Conservation (phyloP, 495 filamentous ascomycete species). For the Penicillium flavigenum region DNA sequence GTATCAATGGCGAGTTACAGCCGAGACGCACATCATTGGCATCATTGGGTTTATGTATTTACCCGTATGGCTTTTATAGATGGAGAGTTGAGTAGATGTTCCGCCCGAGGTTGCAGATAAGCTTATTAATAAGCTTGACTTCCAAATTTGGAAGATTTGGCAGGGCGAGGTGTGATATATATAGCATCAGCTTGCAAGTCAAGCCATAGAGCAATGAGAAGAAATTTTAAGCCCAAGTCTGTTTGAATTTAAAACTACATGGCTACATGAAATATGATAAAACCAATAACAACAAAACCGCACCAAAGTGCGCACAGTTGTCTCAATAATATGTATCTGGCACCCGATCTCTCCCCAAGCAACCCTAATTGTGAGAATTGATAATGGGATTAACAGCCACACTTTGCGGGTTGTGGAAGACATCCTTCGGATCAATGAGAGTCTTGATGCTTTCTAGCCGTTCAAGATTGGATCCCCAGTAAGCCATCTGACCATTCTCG, state of each 20-base stretch:
- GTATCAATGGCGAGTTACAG: neutral
- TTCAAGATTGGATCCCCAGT: constrained; percentile 55
- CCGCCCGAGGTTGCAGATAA: neutral
- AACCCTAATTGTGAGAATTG: neutral
- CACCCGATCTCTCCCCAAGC: neutral
- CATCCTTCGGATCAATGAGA: constrained; percentile 53
- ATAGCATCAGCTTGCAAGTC: too few species aligned
- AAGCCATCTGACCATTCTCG: constrained; percentile 45
- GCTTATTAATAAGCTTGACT: neutral
- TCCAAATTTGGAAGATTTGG: neutral
- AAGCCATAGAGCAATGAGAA: too few species aligned
- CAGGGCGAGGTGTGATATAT: neutral
- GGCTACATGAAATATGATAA: neutral
- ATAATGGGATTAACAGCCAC: constrained; percentile 25
- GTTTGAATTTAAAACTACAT: neutral
- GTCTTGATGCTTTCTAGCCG: constrained; percentile 55
- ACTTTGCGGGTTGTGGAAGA: constrained; percentile 64
- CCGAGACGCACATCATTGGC: neutral
- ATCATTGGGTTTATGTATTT: neutral
- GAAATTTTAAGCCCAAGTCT: neutral
- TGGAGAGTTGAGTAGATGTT: neutral
- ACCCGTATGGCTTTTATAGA: neutral
- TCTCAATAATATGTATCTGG: neutral
- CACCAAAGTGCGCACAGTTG: neutral
- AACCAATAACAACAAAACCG: neutral